phyloP scores from a whole-genome alignment of 371 early-diverging fungal species.

The Blyttiomyces sp. region DNA sequence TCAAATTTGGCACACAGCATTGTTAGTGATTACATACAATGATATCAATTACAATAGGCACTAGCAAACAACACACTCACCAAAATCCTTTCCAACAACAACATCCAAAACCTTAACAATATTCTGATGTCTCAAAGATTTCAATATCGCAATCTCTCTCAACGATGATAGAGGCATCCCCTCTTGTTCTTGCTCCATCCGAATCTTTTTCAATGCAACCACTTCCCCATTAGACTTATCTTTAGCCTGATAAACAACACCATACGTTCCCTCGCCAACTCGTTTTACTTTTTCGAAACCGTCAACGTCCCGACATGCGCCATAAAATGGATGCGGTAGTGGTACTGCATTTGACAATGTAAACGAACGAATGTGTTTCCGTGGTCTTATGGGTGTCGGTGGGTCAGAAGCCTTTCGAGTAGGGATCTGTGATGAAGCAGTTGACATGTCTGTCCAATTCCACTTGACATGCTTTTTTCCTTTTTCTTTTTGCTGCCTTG shows the following conservation, averaged over 20 bases:
- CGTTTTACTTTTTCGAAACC: slow-evolving; percentile 77
- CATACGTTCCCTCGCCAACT: slow-evolving; percentile 77
- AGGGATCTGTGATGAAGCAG: too few species aligned
- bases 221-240: slow-evolving; percentile 37
- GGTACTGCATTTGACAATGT: too few species aligned
- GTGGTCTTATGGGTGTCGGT: too few species aligned
- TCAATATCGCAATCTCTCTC: slow-evolving; percentile 97
- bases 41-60: not conserved
- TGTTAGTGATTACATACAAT: not conserved
- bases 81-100: slow-evolving; percentile 46
- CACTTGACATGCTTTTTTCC: too few species aligned
- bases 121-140: slow-evolving; percentile 91
- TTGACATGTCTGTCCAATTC: too few species aligned
- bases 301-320: slow-evolving; percentile 27
- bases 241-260: slow-evolving; percentile 70
- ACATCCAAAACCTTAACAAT: slow-evolving; percentile 94
- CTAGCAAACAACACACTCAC: not conserved
- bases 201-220: slow-evolving; percentile 96
- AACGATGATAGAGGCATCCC: slow-evolving; percentile 96
- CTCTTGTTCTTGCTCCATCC: slow-evolving; percentile 95
- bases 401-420: too few species aligned
- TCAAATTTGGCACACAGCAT: not conserved
- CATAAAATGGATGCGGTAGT: not conserved
- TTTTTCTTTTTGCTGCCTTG: too few species aligned
- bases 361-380: too few species aligned